A percentile compares a stretch with the other conserved stretches of the same genome.
phyloP scores from a whole-genome alignment of 2,329 filamentous ascomycete genomes.

The Diaporthe sp. region DNA sequence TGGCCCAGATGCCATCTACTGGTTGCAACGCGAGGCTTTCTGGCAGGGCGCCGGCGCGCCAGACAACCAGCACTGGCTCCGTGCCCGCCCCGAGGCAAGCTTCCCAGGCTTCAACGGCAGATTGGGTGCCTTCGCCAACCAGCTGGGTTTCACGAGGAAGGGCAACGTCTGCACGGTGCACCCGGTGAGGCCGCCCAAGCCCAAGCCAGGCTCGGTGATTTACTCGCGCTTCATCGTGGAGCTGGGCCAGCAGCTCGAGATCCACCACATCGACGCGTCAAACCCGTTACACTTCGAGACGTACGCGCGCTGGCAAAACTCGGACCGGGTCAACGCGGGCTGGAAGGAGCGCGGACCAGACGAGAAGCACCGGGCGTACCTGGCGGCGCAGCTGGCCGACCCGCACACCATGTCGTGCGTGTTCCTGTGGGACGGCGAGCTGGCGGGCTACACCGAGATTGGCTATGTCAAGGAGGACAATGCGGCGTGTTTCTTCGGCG shows the following conservation, averaged over 20 bases:
- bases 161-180: slow-evolving; percentile 50
- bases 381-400: slow-evolving; percentile 46
- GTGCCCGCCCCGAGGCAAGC: slow-evolving; percentile 45
- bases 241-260: slow-evolving; percentile 45
- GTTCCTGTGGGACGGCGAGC: slow-evolving; percentile 49
- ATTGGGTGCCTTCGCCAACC: slow-evolving; percentile 45
- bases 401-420: slow-evolving; percentile 49
- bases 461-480: slow-evolving; percentile 50
- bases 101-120: slow-evolving; percentile 48
- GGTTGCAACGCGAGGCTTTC: slow-evolving; percentile 43
- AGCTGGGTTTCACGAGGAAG: slow-evolving; percentile 47
- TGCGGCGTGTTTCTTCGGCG: slow-evolving; percentile 47
- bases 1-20: slow-evolving; percentile 39
- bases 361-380: slow-evolving; percentile 47
- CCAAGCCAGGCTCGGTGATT: slow-evolving; percentile 45
- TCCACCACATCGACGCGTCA: slow-evolving; percentile 47
- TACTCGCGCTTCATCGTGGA: slow-evolving; percentile 49
- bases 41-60: slow-evolving; percentile 47
- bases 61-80: slow-evolving; percentile 47
- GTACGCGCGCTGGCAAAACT: slow-evolving; percentile 49
- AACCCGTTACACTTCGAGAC: slow-evolving; percentile 46
- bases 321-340: slow-evolving; percentile 48
- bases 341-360: slow-evolving; percentile 49
- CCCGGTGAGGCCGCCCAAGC: slow-evolving; percentile 47
- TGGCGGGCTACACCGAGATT: slow-evolving; percentile 48